Percentiles rank a stretch among this genome's conserved stretches.
Evolutionary conservation across 2,329 filamentous ascomycete genomes (phyloP).

Genomic region (Ascochyta viciae-villosae): DNA sequence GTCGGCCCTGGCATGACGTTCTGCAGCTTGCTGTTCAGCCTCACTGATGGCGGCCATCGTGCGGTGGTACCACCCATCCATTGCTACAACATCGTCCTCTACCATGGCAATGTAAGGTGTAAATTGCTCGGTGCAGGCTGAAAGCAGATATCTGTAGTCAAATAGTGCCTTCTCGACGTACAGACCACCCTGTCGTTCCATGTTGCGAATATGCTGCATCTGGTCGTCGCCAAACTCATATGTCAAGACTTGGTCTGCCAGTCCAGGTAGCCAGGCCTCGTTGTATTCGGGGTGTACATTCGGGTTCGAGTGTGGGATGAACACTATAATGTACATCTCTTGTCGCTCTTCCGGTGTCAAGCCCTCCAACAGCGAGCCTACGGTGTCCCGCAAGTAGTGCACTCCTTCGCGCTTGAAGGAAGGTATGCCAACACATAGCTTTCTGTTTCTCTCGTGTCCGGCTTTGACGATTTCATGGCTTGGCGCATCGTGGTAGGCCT

Average conservation of each 20-base stretch:
- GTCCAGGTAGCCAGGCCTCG: constrained; percentile 50
- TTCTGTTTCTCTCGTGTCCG: constrained; percentile 25
- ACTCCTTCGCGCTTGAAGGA: constrained; percentile 51
- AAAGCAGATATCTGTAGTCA: constrained; percentile 54
- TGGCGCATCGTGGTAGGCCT: constrained; percentile 22
- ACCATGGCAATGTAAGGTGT: constrained; percentile 54
- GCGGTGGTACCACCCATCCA: constrained; percentile 57
- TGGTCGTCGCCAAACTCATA: constrained; percentile 49
- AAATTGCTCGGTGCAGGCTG: constrained; percentile 48
- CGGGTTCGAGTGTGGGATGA: constrained; percentile 55
- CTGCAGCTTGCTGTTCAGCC: constrained; percentile 40
- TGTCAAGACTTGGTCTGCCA: constrained; percentile 52
- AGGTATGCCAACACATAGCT: constrained; percentile 55
- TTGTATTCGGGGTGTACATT: constrained; percentile 50
- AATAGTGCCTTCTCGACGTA: constrained; percentile 53
- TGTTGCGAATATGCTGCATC: constrained; percentile 44
- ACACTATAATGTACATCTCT: constrained; percentile 52
- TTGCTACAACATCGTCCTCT: constrained; percentile 57
- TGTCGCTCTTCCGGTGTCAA: constrained; percentile 51
- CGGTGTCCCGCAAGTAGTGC: constrained; percentile 51
- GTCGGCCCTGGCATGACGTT: constrained; percentile 30
- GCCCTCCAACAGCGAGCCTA: constrained; percentile 55
- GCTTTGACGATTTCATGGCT: constrained; percentile 26
- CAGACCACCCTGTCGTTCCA: constrained; percentile 38
- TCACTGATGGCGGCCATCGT: constrained; percentile 47